Percentiles rank a stretch among this genome's conserved stretches.
Conservation (phyloP, 202 grass and related monocot species). For the Musa balbisiana region DNA sequence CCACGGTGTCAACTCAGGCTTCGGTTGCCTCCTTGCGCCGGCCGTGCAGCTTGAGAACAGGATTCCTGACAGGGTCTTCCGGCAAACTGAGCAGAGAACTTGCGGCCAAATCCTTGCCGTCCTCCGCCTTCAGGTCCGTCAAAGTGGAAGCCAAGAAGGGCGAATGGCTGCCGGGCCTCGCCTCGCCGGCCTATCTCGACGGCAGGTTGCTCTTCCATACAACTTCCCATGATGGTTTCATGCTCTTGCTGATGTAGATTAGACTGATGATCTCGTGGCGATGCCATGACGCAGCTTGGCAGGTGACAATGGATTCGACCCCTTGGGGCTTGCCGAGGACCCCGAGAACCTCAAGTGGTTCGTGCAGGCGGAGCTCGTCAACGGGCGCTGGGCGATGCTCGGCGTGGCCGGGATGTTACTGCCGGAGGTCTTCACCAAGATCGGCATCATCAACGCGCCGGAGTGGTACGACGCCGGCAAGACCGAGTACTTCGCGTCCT, state of each 20-base stretch:
- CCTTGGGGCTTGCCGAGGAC: constrained; percentile 72
- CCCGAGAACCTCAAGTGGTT: constrained; percentile 77
- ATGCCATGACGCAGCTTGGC: constrained; percentile 34
- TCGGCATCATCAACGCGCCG: constrained; percentile 56
- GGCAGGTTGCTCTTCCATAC: constrained; percentile 37
- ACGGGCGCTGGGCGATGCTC: constrained; percentile 85
- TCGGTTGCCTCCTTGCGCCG: constrained; percentile 40
- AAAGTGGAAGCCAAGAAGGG: constrained; percentile 65
- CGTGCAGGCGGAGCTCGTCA: constrained; percentile 84
- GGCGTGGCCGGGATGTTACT: constrained; percentile 80
- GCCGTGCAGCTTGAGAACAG: constrained; percentile 36
- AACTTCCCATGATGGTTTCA: background rate
- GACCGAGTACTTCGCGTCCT: constrained; percentile 83
- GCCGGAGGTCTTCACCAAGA: constrained; percentile 69
- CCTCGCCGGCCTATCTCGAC: constrained; percentile 59
- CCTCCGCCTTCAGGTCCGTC: constrained; percentile 25
- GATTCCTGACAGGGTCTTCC: constrained; percentile 32
- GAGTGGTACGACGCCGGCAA: constrained; percentile 95
- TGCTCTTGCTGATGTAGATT: background rate
- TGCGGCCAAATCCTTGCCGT: background rate
- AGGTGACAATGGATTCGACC: constrained; percentile 80
- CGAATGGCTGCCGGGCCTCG: constrained; percentile 75
- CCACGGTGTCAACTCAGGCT: constrained; percentile 57
- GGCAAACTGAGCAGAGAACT: constrained; percentile 26
- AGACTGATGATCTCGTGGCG: too few relatives aligned